Conservation (phyloP, 1,284 basidiomycete species). For the Heliocybe sulcata region DNA sequence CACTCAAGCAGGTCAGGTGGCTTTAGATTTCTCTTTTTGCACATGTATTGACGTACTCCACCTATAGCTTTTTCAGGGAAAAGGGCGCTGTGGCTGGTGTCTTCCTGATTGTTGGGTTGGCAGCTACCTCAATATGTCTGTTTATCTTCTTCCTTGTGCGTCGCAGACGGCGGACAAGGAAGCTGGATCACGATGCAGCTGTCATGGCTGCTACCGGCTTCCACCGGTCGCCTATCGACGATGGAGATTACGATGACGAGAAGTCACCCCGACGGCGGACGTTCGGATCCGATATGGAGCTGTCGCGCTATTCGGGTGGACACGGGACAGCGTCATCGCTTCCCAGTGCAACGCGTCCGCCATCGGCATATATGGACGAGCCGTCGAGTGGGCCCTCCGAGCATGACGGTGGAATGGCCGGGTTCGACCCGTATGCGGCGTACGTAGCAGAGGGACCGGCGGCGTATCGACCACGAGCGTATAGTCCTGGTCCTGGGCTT, state of each 20-base stretch:
- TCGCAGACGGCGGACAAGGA: constrained; percentile 48
- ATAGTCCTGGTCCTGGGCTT: constrained; percentile 10
- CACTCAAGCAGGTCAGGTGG: constrained; percentile 24
- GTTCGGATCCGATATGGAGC: neutral
- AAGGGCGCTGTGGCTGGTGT: constrained; percentile 73
- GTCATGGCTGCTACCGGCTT: constrained; percentile 63
- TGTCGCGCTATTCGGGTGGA: constrained; percentile 1
- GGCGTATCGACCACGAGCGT: constrained; percentile 37
- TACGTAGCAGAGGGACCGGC: constrained; percentile 29
- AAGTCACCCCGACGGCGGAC: neutral
- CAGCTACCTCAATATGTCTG: constrained; percentile 59
- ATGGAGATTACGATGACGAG: constrained; percentile 39
- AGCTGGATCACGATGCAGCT: constrained; percentile 58
- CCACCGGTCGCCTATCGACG: constrained; percentile 58
- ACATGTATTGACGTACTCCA: constrained; percentile 7
- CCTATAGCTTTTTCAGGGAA: constrained; percentile 60
- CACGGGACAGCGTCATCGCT: constrained; percentile 1
- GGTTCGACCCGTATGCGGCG: constrained; percentile 51
- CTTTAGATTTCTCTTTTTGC: constrained; percentile 2
- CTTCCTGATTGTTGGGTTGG: constrained; percentile 70
- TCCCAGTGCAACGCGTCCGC: constrained; percentile 4
- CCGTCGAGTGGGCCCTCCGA: constrained; percentile 12
- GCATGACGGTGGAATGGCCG: constrained; percentile 21
- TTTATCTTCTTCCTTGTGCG: constrained; percentile 67
- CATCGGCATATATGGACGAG: constrained; percentile 11